A percentile compares a stretch with the other conserved stretches of the same genome.
Conservation (phyloP, 768 basidiomycete genomes). For the Tubosaeta brunneosetosa region DNA sequence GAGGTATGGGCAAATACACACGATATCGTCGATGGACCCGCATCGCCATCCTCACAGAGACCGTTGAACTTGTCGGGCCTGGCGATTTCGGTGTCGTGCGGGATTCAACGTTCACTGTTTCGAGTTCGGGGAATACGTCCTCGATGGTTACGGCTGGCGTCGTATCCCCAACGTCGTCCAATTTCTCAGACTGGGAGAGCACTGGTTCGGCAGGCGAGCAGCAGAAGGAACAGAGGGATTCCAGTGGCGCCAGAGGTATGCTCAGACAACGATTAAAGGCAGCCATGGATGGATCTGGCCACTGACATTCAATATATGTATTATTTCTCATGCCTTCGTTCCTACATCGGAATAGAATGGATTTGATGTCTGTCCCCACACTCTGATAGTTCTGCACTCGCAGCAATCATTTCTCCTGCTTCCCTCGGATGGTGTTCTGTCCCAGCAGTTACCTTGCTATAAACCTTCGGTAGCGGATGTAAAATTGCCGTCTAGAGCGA, state of each 20-base stretch:
- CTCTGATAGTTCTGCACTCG: slow-evolving; percentile 88
- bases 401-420: slow-evolving; percentile 78
- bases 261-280: slow-evolving; percentile 30
- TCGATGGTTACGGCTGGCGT: slow-evolving; percentile 24
- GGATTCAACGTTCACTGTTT: slow-evolving; percentile 20
- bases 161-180: slow-evolving; percentile 27
- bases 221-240: slow-evolving; percentile 17
- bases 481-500: slow-evolving; percentile 60
- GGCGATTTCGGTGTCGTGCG: slow-evolving; percentile 30
- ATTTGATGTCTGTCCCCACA: slow-evolving; percentile 61
- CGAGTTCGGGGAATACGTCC: slow-evolving; percentile 12
- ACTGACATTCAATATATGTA: slow-evolving; percentile 20
- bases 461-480: slow-evolving; percentile 70
- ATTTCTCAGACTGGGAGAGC: slow-evolving; percentile 28
- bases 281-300: slow-evolving; percentile 25
- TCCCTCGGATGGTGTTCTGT: slow-evolving; percentile 85
- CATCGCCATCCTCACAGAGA: slow-evolving; percentile 72
- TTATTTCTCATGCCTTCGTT: slow-evolving; percentile 5
- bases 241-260: slow-evolving; percentile 9
- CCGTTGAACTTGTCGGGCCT: slow-evolving; percentile 50
- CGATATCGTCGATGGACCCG: slow-evolving; percentile 84
- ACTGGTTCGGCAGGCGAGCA: slow-evolving; percentile 22
- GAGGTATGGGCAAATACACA: slow-evolving; percentile 91
- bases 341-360: background rate
- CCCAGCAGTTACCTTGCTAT: slow-evolving; percentile 86